phyloP scores from a whole-genome alignment of 495 filamentous ascomycete species.

The Parathielavia hyrcaniae region DNA sequence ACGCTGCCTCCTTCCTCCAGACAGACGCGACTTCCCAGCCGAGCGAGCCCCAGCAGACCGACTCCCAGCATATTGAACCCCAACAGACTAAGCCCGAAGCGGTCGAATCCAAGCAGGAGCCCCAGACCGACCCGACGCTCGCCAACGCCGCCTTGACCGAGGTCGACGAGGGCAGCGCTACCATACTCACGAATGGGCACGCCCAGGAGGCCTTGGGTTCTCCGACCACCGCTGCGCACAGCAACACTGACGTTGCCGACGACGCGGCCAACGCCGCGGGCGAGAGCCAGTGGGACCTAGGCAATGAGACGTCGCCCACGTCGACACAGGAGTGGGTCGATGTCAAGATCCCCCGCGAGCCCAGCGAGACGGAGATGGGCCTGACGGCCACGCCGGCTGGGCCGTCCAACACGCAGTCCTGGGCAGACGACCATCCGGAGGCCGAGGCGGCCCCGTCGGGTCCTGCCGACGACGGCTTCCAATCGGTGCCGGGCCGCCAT shows the following conservation, averaged over 20 bases:
- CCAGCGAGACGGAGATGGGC: conserved; percentile 67
- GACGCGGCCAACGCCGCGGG: conserved; percentile 62
- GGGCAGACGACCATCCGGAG: conserved; percentile 26
- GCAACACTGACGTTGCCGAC: conserved; percentile 53
- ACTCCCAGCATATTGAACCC: no score
- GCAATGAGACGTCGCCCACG: conserved; percentile 44
- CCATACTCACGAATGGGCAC: conserved; percentile 49
- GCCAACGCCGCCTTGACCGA: conserved; percentile 74
- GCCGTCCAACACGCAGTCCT: conserved; percentile 36
- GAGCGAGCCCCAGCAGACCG: conserved; percentile 33
- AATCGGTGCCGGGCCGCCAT: conserved; percentile 56
- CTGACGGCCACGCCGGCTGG: conserved; percentile 46
- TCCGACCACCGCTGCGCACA: conserved; percentile 35
- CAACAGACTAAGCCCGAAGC: conserved; percentile 5
- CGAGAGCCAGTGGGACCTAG: conserved; percentile 61
- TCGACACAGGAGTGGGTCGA: conserved; percentile 66
- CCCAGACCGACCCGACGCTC: conserved; percentile 66
- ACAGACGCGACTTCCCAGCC: conserved; percentile 38
- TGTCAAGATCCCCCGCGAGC: conserved; percentile 56
- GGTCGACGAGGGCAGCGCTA: conserved; percentile 40
- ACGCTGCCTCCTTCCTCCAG: conserved; percentile 33
- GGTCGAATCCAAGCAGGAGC: conserved; percentile 40
- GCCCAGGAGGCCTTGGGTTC: conserved; percentile 31
- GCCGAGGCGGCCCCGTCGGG: conserved; percentile 15
- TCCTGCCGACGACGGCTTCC: conserved; percentile 57